Evolutionary conservation across 2,329 filamentous ascomycete genomes (phyloP), one percentile per base, ranked within the genome.

Genomic region (Beauveria scarabaeidicola): DNA sequence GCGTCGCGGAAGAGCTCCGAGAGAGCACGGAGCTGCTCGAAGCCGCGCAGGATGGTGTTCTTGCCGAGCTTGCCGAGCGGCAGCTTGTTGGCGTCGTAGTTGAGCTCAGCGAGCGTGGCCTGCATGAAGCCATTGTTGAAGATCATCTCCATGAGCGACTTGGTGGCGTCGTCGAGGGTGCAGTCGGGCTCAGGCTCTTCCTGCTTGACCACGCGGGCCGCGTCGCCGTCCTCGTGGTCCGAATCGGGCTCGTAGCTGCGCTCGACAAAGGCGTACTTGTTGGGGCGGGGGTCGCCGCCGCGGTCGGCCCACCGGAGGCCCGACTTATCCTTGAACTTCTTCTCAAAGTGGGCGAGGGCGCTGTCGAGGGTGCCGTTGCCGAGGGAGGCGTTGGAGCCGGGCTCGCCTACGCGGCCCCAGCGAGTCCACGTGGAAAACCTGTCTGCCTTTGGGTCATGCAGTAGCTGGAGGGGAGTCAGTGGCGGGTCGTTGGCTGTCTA

Each of bases 1-100:
- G 76, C 73, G 61, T 85, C 75, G 40, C 83, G 75, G n/a, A 93
- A 73, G 4, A 91, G 74, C 4, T 80, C 83, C 1, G 88, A 82
- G 4, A 96, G 78, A 43, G 90, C 83, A 67, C 94, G 93, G 57
- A 96, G 78, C 7, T 85, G 78, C 67, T 90, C 82, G 69, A 90
- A 96, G 8, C 91, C 91, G 15, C 81, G 80, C 29, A 79, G 81
- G 64, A 96, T 87, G 21, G 89, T 94, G 13, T 81, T 75, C 67
- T 92, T 91, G 77, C 89, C 90, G 25, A 96, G 80, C 69, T 94
- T 95, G 5, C 91, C 91, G 1, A 96, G 77, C 0, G 91, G 91
- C 44, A 96, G 76, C 71, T 95, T 95, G 63, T 87, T 78, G 10
- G 81, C 78, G 65, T 91, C 86, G 65, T 91, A 91, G 64, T 89